Conservation (phyloP, 345 rosid species). For the Syzygium jambos region DNA sequence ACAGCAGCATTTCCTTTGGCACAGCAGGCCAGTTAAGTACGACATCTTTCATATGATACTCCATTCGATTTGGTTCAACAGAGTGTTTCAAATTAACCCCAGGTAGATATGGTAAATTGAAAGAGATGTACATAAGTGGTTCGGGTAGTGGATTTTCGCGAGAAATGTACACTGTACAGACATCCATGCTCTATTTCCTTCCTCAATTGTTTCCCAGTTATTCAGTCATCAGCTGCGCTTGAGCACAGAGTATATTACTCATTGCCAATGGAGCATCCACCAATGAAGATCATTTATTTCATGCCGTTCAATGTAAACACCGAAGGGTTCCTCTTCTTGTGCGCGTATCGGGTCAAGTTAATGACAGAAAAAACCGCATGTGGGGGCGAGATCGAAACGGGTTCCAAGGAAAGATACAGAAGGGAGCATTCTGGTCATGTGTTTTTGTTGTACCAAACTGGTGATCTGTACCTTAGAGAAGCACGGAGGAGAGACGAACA, state of each 20-base stretch:
- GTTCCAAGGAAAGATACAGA: not conserved
- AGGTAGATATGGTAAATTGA: not conserved
- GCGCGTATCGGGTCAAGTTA: not conserved
- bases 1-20: constrained; percentile 96
- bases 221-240: not conserved
- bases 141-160: not conserved
- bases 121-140: not conserved
- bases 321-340: not conserved
- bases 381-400: not conserved
- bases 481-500: not conserved
- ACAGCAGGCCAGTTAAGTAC: constrained; percentile 60
- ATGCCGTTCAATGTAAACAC: not conserved
- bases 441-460: not conserved
- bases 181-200: not conserved
- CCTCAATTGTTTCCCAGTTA: not conserved
- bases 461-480: not conserved
- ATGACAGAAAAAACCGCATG: not conserved
- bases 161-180: not conserved
- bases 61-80: constrained; percentile 81
- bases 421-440: not conserved
- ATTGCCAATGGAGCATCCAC: not conserved
- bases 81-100: constrained; percentile 54
- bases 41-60: constrained; percentile 93
- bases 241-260: not conserved
- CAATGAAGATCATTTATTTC: not conserved